phyloP scores from a whole-genome alignment of 805 yeast genomes.

The Monosporozyma siamensis region DNA sequence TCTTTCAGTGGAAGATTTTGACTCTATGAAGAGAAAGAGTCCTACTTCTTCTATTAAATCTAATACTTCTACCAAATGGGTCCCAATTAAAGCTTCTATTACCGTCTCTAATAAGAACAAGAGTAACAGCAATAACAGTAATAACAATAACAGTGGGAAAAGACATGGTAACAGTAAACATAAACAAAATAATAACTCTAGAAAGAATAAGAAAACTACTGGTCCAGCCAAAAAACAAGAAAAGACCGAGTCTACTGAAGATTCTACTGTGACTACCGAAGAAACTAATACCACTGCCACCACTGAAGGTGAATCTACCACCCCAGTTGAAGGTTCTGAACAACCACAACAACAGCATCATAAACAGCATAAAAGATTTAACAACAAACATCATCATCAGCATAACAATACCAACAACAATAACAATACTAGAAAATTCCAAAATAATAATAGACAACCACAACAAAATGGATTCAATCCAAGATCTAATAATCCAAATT shows the following conservation, averaged over 20 bases:
- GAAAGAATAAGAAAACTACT: neutral
- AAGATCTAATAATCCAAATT: constrained; percentile 5
- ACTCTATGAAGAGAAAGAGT: constrained; percentile 12
- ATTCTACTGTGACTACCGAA: constrained; percentile 4
- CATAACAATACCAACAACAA: no score
- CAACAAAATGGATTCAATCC: constrained; percentile 8
- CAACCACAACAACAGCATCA: constrained; percentile 6
- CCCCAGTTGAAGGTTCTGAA: neutral
- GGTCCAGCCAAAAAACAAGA: neutral
- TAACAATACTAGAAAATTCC: constrained; percentile 7
- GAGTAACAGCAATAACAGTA: constrained; percentile 8
- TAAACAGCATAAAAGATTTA: constrained; percentile 4
- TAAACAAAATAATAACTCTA: constrained; percentile 7
- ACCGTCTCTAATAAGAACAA: constrained; percentile 28
- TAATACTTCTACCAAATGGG: constrained; percentile 44
- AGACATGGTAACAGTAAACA: constrained; percentile 3
- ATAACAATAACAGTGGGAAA: constrained; percentile 9
- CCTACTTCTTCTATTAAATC: constrained; percentile 14
- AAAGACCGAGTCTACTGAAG: constrained; percentile 1
- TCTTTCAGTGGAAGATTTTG: constrained; percentile 16
- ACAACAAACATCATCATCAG: constrained; percentile 2
- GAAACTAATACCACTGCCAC: constrained; percentile 2
- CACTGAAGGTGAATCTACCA: no score
- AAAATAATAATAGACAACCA: constrained; percentile 19
- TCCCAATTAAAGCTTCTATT: constrained; percentile 55